Conservation (phyloP, 176 grass and related monocot genomes). For the Neostapfia colusana region DNA sequence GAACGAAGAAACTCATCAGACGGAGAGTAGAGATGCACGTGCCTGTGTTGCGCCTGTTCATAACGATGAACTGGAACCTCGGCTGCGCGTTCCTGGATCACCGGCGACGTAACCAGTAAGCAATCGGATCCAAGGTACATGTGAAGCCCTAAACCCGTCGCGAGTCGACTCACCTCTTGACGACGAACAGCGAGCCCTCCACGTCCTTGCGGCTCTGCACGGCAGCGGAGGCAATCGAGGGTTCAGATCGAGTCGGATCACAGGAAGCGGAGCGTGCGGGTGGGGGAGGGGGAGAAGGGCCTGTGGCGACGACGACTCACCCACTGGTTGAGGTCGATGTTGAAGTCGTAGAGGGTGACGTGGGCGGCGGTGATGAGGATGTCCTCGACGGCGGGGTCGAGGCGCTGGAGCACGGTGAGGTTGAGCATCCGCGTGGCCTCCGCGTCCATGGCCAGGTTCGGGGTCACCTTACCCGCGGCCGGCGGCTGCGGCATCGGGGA, state of each 20-base stretch:
- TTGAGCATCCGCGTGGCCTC: constrained; percentile 78
- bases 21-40: neutral
- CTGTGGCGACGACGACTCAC: constrained; percentile 27
- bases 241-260: too few species aligned
- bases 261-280: too few species aligned
- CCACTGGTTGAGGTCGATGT: constrained; percentile 92
- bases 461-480: constrained; percentile 71
- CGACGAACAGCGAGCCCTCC: constrained; percentile 88
- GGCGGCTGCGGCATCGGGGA: constrained; percentile 33
- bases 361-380: constrained; percentile 91
- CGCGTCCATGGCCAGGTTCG: constrained; percentile 70
- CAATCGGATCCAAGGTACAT: constrained; percentile 23
- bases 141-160: neutral
- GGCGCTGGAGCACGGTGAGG: constrained; percentile 85
- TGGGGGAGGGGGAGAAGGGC: neutral
- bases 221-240: neutral
- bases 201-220: constrained; percentile 88
- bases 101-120: neutral
- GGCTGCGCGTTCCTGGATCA: constrained; percentile 67
- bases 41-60: constrained; percentile 89
- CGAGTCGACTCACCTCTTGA: constrained; percentile 58
- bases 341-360: constrained; percentile 94
- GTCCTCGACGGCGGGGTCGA: constrained; percentile 89
- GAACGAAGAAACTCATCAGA: too few species aligned
- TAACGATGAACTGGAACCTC: constrained; percentile 91